Evolutionary conservation across 148 eudicot genomes (phyloP).

Genomic region (Amaranthus hypochondriacus): DNA sequence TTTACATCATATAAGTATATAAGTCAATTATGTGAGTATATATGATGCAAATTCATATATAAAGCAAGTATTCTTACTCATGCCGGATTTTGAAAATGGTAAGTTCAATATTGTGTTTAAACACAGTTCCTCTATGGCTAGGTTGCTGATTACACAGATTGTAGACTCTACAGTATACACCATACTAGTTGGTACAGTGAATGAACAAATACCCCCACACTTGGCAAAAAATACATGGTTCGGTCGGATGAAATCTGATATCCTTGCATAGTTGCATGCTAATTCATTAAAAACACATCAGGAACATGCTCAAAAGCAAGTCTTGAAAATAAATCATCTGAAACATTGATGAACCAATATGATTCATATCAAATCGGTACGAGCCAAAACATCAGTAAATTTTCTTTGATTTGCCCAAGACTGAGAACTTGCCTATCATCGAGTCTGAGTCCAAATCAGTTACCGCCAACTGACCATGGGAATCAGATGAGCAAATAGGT

Average conservation of each 20-base stretch:
- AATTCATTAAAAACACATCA: constrained; percentile 11
- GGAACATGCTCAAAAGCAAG: constrained; percentile 5
- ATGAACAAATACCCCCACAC: too few relatives aligned
- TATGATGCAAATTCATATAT: too few relatives aligned
- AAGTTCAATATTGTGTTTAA: too few relatives aligned
- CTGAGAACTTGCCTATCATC: constrained; percentile 5
- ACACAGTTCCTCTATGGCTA: too few relatives aligned
- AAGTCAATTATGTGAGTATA: too few relatives aligned
- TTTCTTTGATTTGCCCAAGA: neutral
- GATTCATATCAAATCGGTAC: constrained; percentile 8
- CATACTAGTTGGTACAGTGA: too few relatives aligned
- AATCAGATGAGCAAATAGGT: neutral
- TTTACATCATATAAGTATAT: too few relatives aligned
- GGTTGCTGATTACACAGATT: too few relatives aligned
- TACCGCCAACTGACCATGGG: neutral
- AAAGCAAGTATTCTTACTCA: too few relatives aligned
- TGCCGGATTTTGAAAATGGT: too few relatives aligned
- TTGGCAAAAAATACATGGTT: neutral
- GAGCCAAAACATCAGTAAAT: neutral
- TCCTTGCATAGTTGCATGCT: neutral
- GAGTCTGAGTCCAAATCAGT: neutral
- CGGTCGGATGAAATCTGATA: constrained; percentile 4
- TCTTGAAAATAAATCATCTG: constrained; percentile 12
- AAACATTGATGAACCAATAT: constrained; percentile 15
- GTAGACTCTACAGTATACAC: too few relatives aligned